Conservation (phyloP, 129 eudicot genomes). For the Heracleum sosnowskyi region DNA sequence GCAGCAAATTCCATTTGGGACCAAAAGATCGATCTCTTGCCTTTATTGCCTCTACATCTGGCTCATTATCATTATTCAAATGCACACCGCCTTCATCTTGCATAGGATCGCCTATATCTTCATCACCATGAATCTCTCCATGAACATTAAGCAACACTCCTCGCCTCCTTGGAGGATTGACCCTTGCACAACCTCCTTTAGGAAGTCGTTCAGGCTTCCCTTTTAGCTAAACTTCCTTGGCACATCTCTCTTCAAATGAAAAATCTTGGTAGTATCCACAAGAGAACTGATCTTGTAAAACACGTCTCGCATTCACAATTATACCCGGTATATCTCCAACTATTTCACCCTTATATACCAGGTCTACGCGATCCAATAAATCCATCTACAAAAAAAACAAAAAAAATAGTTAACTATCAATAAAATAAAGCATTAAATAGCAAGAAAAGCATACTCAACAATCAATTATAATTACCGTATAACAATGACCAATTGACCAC, state of each 20-base stretch:
- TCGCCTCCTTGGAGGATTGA: neutral
- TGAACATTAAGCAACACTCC: neutral
- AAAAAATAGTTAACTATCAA: too few species aligned
- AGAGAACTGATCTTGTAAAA: neutral
- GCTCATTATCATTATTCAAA: too few species aligned
- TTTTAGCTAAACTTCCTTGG: neutral
- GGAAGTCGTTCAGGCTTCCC: neutral
- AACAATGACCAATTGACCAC: neutral
- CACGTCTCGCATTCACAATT: neutral
- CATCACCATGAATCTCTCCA: too few species aligned
- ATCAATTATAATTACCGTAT: neutral
- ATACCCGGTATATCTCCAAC: neutral
- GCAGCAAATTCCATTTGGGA: too few species aligned
- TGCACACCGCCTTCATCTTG: too few species aligned
- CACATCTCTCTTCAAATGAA: neutral
- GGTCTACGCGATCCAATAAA: too few species aligned
- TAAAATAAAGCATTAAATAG: too few species aligned
- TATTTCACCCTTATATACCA: neutral
- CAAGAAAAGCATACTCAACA: neutral
- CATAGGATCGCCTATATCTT: too few species aligned
- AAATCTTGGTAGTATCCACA: neutral
- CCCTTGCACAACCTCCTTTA: neutral
- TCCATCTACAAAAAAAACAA: too few species aligned
- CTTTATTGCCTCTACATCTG: too few species aligned
- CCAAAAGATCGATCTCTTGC: too few species aligned